A percentile compares a stretch with the other conserved stretches of the same genome.
These are phyloP conservation scores for Candida ipomoeae DNA, from an alignment of 805 yeast genomes.

Conservation along the genomic window DNA sequence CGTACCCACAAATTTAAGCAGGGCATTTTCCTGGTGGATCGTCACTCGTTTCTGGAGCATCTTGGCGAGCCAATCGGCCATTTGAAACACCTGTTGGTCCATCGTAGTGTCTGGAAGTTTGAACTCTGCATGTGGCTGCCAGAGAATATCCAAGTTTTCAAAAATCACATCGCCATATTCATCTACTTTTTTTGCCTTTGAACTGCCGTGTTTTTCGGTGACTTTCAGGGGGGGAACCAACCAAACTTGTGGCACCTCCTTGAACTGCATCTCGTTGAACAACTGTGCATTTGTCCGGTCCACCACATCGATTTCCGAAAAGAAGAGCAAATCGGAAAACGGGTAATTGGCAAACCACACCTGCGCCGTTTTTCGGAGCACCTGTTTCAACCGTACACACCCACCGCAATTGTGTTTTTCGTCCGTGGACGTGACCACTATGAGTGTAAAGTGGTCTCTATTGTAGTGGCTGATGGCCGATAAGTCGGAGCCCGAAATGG, in stretches of 20 bases:
- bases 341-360: constrained; percentile 45
- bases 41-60: constrained; percentile 41
- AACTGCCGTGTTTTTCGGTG: constrained; percentile 12
- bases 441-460: constrained; percentile 47
- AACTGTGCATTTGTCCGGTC: constrained; percentile 37
- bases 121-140: constrained; percentile 31
- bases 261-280: constrained; percentile 40
- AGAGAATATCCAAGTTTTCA: constrained; percentile 18
- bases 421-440: constrained; percentile 50
- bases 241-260: constrained; percentile 64
- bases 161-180: constrained; percentile 19
- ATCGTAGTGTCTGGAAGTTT: constrained; percentile 33
- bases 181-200: constrained; percentile 16
- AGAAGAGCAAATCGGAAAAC: constrained; percentile 36
- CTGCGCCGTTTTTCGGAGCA: constrained; percentile 38
- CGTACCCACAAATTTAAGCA: constrained; percentile 39
- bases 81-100: constrained; percentile 39
- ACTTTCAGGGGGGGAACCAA: constrained; percentile 49
- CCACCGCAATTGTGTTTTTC: constrained; percentile 42
- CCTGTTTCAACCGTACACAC: constrained; percentile 44
- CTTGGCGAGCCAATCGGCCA: constrained; percentile 52
- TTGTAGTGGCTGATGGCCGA: constrained; percentile 10
- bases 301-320: constrained; percentile 49
- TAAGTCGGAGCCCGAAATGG: constrained; percentile 11
- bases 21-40: constrained; percentile 40